A percentile compares a stretch with the other conserved stretches of the same genome.
Conservation (phyloP, 306 rosid species). For the Cucurbita ficifolia region DNA sequence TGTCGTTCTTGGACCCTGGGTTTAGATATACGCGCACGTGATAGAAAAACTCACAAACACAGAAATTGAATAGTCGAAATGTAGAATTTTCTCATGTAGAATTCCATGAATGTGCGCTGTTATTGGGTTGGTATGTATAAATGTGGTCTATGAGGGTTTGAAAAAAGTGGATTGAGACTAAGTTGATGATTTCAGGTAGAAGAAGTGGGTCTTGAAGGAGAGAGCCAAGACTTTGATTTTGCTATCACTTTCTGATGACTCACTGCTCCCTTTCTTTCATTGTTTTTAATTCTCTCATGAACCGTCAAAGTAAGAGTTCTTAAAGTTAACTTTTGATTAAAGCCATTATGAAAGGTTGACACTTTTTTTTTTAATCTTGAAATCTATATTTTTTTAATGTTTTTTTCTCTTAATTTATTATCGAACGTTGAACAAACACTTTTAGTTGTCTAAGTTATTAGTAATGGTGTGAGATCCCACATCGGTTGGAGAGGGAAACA, state of each 20-base stretch:
- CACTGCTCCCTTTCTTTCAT: background rate
- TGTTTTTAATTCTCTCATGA: background rate
- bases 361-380: too few relatives aligned
- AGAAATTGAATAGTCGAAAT: background rate
- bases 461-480: too few relatives aligned
- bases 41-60: background rate
- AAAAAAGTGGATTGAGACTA: background rate
- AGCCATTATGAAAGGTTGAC: background rate
- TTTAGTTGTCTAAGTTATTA: too few relatives aligned
- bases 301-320: background rate
- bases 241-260: background rate
- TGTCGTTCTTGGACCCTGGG: background rate
- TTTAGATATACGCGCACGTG: background rate
- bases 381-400: too few relatives aligned
- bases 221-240: constrained; percentile 3
- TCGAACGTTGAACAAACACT: too few relatives aligned
- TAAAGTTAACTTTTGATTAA: background rate
- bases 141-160: background rate
- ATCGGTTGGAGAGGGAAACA: too few relatives aligned
- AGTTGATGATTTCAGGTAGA: background rate
- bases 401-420: too few relatives aligned
- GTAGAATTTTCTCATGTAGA: background rate
- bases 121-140: background rate
- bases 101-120: background rate
- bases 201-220: background rate